Conservation (phyloP, 768 basidiomycete genomes). For the Lentinula raphanica region DNA sequence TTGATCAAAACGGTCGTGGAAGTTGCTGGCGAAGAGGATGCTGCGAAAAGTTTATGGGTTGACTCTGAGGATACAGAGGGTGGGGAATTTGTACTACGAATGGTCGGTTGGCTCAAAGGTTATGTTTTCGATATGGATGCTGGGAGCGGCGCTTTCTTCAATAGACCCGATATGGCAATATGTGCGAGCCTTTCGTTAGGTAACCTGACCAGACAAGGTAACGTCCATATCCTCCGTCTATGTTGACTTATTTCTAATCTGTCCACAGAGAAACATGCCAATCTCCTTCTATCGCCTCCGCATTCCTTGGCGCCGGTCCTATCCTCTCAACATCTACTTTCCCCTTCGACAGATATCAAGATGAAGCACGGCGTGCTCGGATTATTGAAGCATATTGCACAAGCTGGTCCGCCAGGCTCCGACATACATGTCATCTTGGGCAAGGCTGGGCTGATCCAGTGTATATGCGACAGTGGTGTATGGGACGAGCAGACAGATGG, state of each 20-base stretch:
- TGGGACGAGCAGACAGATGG: conserved; percentile 71
- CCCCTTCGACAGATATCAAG: conserved; percentile 60
- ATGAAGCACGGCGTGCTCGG: conserved; percentile 87
- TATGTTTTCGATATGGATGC: conserved; percentile 40
- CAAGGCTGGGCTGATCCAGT: conserved; percentile 56
- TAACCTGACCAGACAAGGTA: conserved; percentile 78
- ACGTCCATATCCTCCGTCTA: neutral
- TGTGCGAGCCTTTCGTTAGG: conserved; percentile 81
- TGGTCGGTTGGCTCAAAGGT: conserved; percentile 71
- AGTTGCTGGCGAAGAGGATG: conserved; percentile 76
- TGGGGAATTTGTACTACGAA: conserved; percentile 65
- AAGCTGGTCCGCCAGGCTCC: conserved; percentile 53
- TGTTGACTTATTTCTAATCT: neutral
- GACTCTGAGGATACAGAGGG: conserved; percentile 50
- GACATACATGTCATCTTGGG: conserved; percentile 56
- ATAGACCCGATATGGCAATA: conserved; percentile 74
- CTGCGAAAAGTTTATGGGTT: conserved; percentile 75
- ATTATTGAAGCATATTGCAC: conserved; percentile 81
- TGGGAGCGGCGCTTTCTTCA: conserved; percentile 18
- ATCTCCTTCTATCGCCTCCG: conserved; percentile 58
- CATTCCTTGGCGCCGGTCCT: conserved; percentile 60
- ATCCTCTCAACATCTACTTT: conserved; percentile 51
- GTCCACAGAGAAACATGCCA: conserved; percentile 50
- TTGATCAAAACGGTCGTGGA: conserved; percentile 84
- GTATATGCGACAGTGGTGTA: conserved; percentile 55